Percentiles rank a stretch among this genome's conserved stretches.
Conservation (phyloP, 2,329 filamentous ascomycete genomes). For the Colletotrichum chlorophyti region DNA sequence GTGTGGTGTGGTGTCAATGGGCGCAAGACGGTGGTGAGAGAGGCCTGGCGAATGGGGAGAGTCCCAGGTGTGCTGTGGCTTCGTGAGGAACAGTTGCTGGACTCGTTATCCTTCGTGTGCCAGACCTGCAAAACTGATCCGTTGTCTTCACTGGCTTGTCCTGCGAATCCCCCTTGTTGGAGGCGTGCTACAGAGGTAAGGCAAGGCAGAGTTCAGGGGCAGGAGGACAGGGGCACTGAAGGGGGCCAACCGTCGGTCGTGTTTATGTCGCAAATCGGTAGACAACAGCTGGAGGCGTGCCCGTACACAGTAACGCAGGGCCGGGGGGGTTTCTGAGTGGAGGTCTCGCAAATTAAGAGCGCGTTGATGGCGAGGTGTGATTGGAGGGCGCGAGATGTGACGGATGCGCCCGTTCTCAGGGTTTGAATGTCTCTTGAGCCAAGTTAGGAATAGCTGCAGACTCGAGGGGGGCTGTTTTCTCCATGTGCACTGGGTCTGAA, state of each 20-base stretch:
- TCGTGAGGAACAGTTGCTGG: too few relatives aligned
- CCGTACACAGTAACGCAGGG: background rate
- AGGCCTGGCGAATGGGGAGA: too few relatives aligned
- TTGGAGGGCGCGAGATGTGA: constrained; percentile 25
- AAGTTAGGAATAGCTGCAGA: constrained; percentile 11
- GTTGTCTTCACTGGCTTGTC: too few relatives aligned
- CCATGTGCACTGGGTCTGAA: constrained; percentile 4
- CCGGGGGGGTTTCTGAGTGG: constrained; percentile 6
- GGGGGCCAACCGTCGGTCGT: background rate
- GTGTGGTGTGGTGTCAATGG: too few relatives aligned
- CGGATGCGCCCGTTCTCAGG: constrained; percentile 25
- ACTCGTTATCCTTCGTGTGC: too few relatives aligned
- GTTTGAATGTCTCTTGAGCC: constrained; percentile 11
- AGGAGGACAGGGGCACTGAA: background rate
- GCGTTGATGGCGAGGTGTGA: constrained; percentile 9
- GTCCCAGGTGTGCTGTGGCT: too few relatives aligned
- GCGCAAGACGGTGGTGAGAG: too few relatives aligned
- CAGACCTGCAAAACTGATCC: too few relatives aligned
- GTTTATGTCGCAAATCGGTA: constrained; percentile 5
- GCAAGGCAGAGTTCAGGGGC: background rate
- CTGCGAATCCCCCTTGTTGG: too few relatives aligned
- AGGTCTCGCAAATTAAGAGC: constrained; percentile 26
- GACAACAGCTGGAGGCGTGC: background rate
- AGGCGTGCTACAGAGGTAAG: background rate
- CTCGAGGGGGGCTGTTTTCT: constrained; percentile 1